phyloP scores from a whole-genome alignment of 805 yeast species.

The Metschnikowia peoriensis region DNA sequence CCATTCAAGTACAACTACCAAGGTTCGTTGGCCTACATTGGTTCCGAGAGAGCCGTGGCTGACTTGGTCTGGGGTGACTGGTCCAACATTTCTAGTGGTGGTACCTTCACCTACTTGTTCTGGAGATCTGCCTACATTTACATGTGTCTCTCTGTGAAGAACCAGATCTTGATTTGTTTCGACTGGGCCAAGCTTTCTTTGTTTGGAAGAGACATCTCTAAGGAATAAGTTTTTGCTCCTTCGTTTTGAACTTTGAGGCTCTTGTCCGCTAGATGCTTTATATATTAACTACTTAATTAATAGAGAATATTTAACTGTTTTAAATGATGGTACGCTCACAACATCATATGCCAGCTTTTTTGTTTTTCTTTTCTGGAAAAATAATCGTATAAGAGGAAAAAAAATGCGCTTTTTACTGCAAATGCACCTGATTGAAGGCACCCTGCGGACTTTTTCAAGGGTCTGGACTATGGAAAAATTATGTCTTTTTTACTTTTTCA shows the following conservation, averaged over 20 bases:
- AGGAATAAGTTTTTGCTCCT: constrained; percentile 51
- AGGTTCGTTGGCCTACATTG: constrained; percentile 94
- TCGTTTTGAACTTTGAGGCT: neutral
- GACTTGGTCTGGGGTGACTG: constrained; percentile 80
- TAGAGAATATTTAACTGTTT: neutral
- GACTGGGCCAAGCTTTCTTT: constrained; percentile 88
- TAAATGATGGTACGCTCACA: neutral
- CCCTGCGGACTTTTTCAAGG: too few species aligned
- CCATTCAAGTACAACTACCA: constrained; percentile 82
- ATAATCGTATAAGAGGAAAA: too few species aligned
- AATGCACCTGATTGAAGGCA: too few species aligned
- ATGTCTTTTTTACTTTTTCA: too few species aligned
- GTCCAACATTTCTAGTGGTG: constrained; percentile 78
- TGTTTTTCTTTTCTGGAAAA: too few species aligned
- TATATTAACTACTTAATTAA: neutral
- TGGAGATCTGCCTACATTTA: constrained; percentile 94
- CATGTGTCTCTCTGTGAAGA: constrained; percentile 88
- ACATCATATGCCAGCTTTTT: too few species aligned
- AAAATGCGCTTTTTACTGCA: too few species aligned
- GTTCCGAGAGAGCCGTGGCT: constrained; percentile 91
- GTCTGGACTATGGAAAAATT: too few species aligned
- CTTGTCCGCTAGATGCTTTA: neutral
- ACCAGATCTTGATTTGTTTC: constrained; percentile 77
- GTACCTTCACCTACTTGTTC: constrained; percentile 82
- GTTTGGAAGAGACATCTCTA: constrained; percentile 92